phyloP scores from a whole-genome alignment of 148 eudicot species.

The Persicaria maculosa region DNA sequence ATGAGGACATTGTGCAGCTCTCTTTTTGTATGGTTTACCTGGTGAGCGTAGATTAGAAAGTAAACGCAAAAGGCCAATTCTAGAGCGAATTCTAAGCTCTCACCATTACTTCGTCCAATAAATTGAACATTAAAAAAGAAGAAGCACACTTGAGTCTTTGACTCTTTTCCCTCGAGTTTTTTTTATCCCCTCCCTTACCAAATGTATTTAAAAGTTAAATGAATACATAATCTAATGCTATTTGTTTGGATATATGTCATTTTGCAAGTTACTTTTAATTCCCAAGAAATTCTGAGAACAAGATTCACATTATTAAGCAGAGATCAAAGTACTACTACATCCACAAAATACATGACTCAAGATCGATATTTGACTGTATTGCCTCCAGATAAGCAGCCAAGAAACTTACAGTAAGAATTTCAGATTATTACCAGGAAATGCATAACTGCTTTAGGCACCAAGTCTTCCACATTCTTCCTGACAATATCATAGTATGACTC shows the following conservation, averaged over 20 bases:
- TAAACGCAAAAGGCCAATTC: background rate
- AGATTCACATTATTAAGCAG: too few relatives aligned
- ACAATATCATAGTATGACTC: conserved; percentile 94
- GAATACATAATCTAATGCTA: too few relatives aligned
- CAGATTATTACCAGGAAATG: conserved; percentile 77
- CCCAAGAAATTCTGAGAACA: too few relatives aligned
- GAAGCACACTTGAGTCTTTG: too few relatives aligned
- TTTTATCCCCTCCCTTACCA: too few relatives aligned
- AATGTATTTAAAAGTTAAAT: too few relatives aligned
- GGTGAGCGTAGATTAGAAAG: conserved; percentile 11
- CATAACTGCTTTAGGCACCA: conserved; percentile 96
- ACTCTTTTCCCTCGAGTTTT: too few relatives aligned
- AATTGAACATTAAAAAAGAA: too few relatives aligned
- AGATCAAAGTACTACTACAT: background rate
- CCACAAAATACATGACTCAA: conserved; percentile 2
- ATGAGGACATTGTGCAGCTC: conserved; percentile 95
- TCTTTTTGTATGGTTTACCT: conserved; percentile 95
- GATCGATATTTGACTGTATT: background rate
- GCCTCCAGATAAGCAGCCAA: too few relatives aligned
- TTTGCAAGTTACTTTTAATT: too few relatives aligned
- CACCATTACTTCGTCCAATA: too few relatives aligned
- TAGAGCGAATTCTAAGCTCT: background rate
- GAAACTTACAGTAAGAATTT: background rate
- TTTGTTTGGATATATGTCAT: too few relatives aligned
- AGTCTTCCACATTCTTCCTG: conserved; percentile 87